A percentile compares a stretch with the other conserved stretches of the same genome.
Conservation (phyloP, 768 basidiomycete species). For the Stropharia rugosoannulata region DNA sequence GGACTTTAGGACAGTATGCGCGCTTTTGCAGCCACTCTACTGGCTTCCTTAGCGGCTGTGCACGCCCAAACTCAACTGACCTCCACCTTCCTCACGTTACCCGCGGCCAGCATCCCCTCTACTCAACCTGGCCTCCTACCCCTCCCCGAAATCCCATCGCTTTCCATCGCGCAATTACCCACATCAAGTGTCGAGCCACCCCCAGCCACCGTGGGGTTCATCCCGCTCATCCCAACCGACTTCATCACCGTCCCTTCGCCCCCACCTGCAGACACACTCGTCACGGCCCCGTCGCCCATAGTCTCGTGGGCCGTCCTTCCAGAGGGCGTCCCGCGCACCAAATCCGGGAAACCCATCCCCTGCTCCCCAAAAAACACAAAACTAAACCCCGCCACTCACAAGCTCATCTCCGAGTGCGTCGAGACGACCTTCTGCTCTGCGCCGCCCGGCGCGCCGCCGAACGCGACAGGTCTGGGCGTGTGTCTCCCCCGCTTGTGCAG, state of each 20-base stretch:
- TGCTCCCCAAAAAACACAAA: slow-evolving; percentile 49
- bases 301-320: slow-evolving; percentile 9
- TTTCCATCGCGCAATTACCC: too few relatives aligned
- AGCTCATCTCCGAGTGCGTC: slow-evolving; percentile 61
- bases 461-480: slow-evolving; percentile 32
- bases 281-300: background rate
- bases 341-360: slow-evolving; percentile 24
- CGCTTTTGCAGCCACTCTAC: background rate
- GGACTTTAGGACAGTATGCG: background rate
- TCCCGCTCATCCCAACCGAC: background rate
- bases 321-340: slow-evolving; percentile 16
- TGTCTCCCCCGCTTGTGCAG: slow-evolving; percentile 58
- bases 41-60: background rate
- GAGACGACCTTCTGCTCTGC: slow-evolving; percentile 56
- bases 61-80: background rate
- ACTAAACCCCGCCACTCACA: slow-evolving; percentile 53
- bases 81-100: background rate
- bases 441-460: slow-evolving; percentile 18
- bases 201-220: background rate
- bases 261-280: background rate
- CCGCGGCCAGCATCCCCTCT: background rate
- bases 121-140: background rate
- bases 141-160: background rate
- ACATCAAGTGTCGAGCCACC: background rate
- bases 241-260: background rate